Base-by-base conservation (phyloP, 805 yeast species). In the Hanseniaspora guilliermondii region DNA sequence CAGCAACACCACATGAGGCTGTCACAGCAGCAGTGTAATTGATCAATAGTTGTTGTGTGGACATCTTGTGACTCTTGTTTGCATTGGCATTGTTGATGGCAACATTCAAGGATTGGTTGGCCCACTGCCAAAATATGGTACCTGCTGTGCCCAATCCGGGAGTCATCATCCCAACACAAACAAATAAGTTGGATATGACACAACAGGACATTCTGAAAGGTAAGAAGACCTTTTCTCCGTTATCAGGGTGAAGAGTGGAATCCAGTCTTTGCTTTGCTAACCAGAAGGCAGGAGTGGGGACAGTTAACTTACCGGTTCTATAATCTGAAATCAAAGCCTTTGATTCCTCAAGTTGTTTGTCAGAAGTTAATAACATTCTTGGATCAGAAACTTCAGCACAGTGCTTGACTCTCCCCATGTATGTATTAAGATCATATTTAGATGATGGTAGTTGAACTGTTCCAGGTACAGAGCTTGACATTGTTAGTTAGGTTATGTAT, bases 121-220 rank as follows among this genome's bases (percentile, higher is more conserved):
- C 95, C 66, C 93, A 79, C 71, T 93, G 99, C 99, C 98, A 93
- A 70, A 93, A 91, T 22, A 88, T 66, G 0, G 97, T 91, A 38
- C 98, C 99, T 0, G 77, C 79, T 9, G 88, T 80, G 9, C 95
- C 94, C 64, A 93, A 68, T 55, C 85, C 85, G 7, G 99, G 99
- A 1, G 97, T 91, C 60, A 93, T 76, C 99, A 93, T 93, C 60
- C 99, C 99, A 3, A 85, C 91, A 6, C 97, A 91, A 49, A 93
- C 97, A 22, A 91, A 91, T 68, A 93, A 71, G 68, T 93, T 93
- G 11, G 96, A 87, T 53, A 93, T 72, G 17, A 93, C 99, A 71
- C 93, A 87, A 33, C 91, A 83, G 24, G 96, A 87, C 99, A 93
- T 93, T 70, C 99, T 78, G 70, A 93, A 93, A 2, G 99, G 99